These are phyloP conservation scores for Metschnikowia shivogae DNA, from an alignment of 805 yeast species.

Conservation along the genomic window DNA sequence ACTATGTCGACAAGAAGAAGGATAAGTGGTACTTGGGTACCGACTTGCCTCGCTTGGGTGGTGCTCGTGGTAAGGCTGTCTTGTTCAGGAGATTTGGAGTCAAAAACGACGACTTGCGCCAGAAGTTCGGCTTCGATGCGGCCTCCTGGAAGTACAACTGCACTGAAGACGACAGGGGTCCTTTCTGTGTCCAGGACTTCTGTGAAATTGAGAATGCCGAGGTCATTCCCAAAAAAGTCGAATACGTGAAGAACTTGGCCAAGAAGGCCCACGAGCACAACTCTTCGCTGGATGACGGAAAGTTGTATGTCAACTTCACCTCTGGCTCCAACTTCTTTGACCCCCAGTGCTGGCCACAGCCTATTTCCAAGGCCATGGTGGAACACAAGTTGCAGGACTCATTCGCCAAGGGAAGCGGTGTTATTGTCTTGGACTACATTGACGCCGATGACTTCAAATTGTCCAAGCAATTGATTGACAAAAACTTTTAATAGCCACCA, in stretches of 20 bases:
- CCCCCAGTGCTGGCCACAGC: slow-evolving; percentile 69
- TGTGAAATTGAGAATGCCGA: slow-evolving; percentile 54
- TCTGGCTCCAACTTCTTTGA: slow-evolving; percentile 71
- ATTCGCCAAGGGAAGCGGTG: slow-evolving; percentile 56
- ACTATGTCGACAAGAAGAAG: slow-evolving; percentile 46
- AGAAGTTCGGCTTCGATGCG: slow-evolving; percentile 64
- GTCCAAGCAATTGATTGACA: slow-evolving; percentile 46
- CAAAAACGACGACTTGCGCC: slow-evolving; percentile 37
- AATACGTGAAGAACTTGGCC: slow-evolving; percentile 53
- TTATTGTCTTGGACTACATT: slow-evolving; percentile 64
- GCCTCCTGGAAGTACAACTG: slow-evolving; percentile 63
- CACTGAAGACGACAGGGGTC: slow-evolving; percentile 60
- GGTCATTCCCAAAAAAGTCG: slow-evolving; percentile 55
- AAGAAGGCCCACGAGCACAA: slow-evolving; percentile 50
- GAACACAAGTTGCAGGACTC: slow-evolving; percentile 42
- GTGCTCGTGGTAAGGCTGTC: slow-evolving; percentile 62
- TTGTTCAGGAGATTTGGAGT: slow-evolving; percentile 72
- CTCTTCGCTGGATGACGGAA: slow-evolving; percentile 39
- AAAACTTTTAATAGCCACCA: slow-evolving; percentile 35
- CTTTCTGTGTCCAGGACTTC: slow-evolving; percentile 66
- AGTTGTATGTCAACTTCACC: slow-evolving; percentile 67
- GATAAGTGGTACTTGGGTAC: slow-evolving; percentile 59
- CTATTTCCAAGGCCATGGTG: slow-evolving; percentile 52
- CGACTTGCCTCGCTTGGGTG: slow-evolving; percentile 54
- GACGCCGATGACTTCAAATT: slow-evolving; percentile 60